Base-by-base conservation (phyloP, 2,329 filamentous ascomycete genomes). In the Neofusicoccum sp. region DNA sequence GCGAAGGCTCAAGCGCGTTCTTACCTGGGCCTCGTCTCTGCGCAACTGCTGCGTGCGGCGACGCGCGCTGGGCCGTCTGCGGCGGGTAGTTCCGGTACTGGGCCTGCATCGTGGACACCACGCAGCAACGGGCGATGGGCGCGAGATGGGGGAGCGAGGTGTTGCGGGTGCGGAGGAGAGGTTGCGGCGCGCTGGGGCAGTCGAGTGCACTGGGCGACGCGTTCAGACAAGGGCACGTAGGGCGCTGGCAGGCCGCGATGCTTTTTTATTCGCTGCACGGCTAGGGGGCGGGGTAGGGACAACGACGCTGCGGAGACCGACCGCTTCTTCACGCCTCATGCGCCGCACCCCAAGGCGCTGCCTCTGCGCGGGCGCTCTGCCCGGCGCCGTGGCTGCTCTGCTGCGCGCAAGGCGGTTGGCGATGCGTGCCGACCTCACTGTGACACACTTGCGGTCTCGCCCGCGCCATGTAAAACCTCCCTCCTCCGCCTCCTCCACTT, bases 81-180 rank as follows among this genome's bases (percentile, higher is more conserved):
- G 73, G 75, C 70, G 73, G 75, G 72, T 77, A 78, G 68, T 75
- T 75, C 74, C 76, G 76, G 70, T 78, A 77, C 69, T 76, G 75
- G 66, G 71, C 70, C 67, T 78, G 76, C 77, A 78, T 78, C 61
- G 65, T 76, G 44, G 20, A 33, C 31, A 30, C 45, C 28, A 40
- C 36, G 24, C 68, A 69, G 70, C 70, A 66, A 70, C 67, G 31
- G 57, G 41, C 48, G 33, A 47, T 26, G 48, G 38, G 41, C 33
- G 20, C 20, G 20, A 14, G 40, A 43, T 38, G 41, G 48, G 41
- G 49, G 41, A 48, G 38, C 24, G 16, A 12, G 28, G 20, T 24
- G 16, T 38, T 9, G 16, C 20, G 16, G 41, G n/a, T 34, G 30
- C 33, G 44, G 36, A 59, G 34, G 24, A 3, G 28, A 41, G 44